Conservation (phyloP, 1,284 basidiomycete species). For the Testicularia cyperi region DNA sequence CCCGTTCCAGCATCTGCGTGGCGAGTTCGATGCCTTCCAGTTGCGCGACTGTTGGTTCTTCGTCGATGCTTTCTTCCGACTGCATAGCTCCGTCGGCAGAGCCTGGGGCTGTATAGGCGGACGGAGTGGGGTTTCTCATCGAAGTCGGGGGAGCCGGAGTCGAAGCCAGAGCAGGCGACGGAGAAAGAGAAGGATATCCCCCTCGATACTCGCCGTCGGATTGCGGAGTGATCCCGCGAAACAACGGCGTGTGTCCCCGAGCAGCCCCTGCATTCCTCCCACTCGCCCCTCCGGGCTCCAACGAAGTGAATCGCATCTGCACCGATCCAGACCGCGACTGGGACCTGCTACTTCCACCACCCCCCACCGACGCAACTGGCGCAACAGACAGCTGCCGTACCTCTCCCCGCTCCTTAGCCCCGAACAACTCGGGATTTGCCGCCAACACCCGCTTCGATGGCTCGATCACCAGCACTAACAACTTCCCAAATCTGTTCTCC, state of each 20-base stretch:
- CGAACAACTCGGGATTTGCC: slow-evolving; percentile 37
- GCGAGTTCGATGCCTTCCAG: slow-evolving; percentile 38
- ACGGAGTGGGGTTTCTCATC: too few relatives aligned
- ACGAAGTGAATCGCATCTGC: slow-evolving; percentile 25
- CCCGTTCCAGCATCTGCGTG: slow-evolving; percentile 40
- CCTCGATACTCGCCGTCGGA: too few relatives aligned
- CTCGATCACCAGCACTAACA: slow-evolving; percentile 49
- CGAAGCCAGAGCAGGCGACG: too few relatives aligned
- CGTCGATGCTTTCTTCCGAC: too few relatives aligned
- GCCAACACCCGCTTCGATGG: slow-evolving; percentile 36
- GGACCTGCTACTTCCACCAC: slow-evolving; percentile 9
- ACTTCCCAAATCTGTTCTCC: slow-evolving; percentile 48
- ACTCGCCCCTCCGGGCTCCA: slow-evolving; percentile 13
- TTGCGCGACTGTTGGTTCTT: slow-evolving; percentile 16
- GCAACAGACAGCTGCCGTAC: slow-evolving; percentile 39
- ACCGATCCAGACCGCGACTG: slow-evolving; percentile 16
- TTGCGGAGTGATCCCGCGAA: slow-evolving; percentile 31
- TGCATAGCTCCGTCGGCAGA: too few relatives aligned
- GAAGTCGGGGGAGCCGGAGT: too few relatives aligned
- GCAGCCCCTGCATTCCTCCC: slow-evolving; percentile 28
- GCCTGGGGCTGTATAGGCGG: too few relatives aligned
- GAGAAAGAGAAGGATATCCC: too few relatives aligned
- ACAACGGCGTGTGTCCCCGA: slow-evolving; percentile 26
- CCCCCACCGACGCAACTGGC: slow-evolving; percentile 18
- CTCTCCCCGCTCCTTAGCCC: slow-evolving; percentile 20